Conservation (phyloP, 306 rosid species). For the Vigna unguiculata region DNA sequence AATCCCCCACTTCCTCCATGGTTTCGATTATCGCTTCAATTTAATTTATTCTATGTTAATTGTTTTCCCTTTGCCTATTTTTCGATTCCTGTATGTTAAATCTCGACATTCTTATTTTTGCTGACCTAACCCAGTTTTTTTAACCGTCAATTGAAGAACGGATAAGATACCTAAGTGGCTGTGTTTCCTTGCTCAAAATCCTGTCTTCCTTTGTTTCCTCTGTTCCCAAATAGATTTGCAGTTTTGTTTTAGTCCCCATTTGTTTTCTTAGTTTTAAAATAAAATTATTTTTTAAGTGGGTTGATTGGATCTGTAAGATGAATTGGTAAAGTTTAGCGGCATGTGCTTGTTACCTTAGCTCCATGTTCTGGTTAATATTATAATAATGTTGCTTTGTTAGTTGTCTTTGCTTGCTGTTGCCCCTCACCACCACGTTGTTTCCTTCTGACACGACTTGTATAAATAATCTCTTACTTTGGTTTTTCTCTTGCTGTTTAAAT, state of each 20-base stretch:
- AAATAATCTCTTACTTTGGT: constrained; percentile 42
- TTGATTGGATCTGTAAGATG: constrained; percentile 54
- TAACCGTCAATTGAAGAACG: background rate
- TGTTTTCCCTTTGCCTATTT: background rate
- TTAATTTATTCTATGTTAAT: background rate
- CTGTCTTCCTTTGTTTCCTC: constrained; percentile 24
- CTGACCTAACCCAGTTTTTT: background rate
- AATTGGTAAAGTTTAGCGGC: constrained; percentile 47
- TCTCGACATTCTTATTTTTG: background rate
- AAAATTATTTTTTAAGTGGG: constrained; percentile 13
- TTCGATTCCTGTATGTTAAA: constrained; percentile 8
- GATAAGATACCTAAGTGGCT: constrained; percentile 21
- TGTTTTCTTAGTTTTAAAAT: background rate
- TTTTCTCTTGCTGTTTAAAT: constrained; percentile 20
- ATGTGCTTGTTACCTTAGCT: constrained; percentile 60
- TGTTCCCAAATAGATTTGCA: constrained; percentile 13
- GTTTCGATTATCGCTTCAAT: background rate
- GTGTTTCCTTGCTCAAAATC: background rate
- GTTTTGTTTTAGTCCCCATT: background rate
- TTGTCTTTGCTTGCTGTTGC: constrained; percentile 62
- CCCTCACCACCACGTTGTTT: constrained; percentile 55
- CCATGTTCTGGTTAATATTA: constrained; percentile 54
- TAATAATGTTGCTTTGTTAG: constrained; percentile 50
- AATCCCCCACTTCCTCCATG: background rate
- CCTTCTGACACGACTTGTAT: constrained; percentile 34